Evolutionary conservation across 2,329 filamentous ascomycete genomes (phyloP).

Genomic region (Beauveria rudraprayagi): DNA sequence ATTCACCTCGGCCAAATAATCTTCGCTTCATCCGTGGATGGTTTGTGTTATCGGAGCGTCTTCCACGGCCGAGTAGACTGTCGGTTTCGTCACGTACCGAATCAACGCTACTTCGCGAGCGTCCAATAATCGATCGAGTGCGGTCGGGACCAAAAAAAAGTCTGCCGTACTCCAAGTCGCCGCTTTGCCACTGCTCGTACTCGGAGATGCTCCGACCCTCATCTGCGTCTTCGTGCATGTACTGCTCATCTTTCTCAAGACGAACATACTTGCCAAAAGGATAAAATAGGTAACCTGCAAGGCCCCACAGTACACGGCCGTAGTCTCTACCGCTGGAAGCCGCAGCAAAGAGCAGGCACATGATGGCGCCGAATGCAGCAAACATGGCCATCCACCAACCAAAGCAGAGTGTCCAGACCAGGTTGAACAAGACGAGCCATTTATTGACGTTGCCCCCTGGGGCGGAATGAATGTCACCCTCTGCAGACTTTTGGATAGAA

Average conservation of each 20-base stretch:
- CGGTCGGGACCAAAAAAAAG: conserved; percentile 87
- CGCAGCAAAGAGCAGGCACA: conserved; percentile 74
- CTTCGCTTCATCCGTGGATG: conserved; percentile 58
- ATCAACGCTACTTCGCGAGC: conserved; percentile 80
- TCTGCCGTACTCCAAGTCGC: conserved; percentile 89
- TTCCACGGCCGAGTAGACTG: conserved; percentile 64
- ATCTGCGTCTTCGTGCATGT: conserved; percentile 87
- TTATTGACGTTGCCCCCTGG: conserved; percentile 79
- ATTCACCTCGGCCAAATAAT: conserved; percentile 89
- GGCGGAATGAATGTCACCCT: conserved; percentile 93
- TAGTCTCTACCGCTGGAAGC: conserved; percentile 77
- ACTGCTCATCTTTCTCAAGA: conserved; percentile 87
- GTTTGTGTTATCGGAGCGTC: conserved; percentile 41
- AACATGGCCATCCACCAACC: conserved; percentile 91
- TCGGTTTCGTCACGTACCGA: conserved; percentile 79
- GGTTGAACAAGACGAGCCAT: conserved; percentile 82
- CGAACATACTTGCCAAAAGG: conserved; percentile 96
- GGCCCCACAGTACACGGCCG: conserved; percentile 72
- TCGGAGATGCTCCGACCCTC: conserved; percentile 96
- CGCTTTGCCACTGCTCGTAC: conserved; percentile 98
- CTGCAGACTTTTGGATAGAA: conserved; percentile 91
- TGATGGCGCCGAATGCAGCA: conserved; percentile 62
- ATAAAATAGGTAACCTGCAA: conserved; percentile 84
- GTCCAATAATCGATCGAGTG: conserved; percentile 73
- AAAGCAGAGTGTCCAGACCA: conserved; percentile 83